Evolutionary conservation across 768 basidiomycete genomes (phyloP).

Genomic region (Cyclocybe cylindracea): DNA sequence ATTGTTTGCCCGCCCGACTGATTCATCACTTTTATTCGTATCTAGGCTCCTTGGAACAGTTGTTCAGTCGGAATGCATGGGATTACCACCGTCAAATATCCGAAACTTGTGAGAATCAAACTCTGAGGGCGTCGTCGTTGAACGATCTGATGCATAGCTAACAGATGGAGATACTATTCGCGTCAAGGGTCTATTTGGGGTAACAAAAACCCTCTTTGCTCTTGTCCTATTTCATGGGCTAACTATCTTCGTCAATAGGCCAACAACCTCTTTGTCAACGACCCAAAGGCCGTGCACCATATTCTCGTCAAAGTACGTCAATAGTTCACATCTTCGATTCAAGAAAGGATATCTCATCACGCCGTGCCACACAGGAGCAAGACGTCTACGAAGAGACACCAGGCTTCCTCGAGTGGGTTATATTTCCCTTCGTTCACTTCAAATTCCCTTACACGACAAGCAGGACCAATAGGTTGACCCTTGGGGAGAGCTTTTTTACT

Average conservation of each 20-base stretch:
- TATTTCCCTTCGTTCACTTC: background rate
- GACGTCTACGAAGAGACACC: slow-evolving; percentile 28
- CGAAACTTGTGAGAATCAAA: too few relatives aligned
- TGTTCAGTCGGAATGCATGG: too few relatives aligned
- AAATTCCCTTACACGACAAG: background rate
- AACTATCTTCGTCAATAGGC: slow-evolving; percentile 15
- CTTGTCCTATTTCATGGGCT: background rate
- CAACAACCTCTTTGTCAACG: slow-evolving; percentile 39
- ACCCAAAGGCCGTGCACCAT: slow-evolving; percentile 46
- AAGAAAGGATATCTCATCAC: background rate
- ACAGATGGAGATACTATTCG: slow-evolving; percentile 30
- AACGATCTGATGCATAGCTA: background rate
- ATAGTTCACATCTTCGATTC: background rate
- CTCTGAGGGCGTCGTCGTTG: too few relatives aligned
- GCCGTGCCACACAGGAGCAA: slow-evolving; percentile 24
- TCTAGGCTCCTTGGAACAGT: too few relatives aligned
- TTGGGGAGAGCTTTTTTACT: slow-evolving; percentile 24
- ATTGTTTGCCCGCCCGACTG: too few relatives aligned
- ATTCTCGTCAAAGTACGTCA: slow-evolving; percentile 38
- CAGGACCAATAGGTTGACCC: slow-evolving; percentile 15
- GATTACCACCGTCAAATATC: too few relatives aligned
- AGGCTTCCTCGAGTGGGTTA: slow-evolving; percentile 25
- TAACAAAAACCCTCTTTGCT: slow-evolving; percentile 10
- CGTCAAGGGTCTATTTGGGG: slow-evolving; percentile 34
- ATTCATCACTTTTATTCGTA: too few relatives aligned